Conservation (phyloP, 2,329 filamentous ascomycete genomes). For the Monilinia fructicola region DNA sequence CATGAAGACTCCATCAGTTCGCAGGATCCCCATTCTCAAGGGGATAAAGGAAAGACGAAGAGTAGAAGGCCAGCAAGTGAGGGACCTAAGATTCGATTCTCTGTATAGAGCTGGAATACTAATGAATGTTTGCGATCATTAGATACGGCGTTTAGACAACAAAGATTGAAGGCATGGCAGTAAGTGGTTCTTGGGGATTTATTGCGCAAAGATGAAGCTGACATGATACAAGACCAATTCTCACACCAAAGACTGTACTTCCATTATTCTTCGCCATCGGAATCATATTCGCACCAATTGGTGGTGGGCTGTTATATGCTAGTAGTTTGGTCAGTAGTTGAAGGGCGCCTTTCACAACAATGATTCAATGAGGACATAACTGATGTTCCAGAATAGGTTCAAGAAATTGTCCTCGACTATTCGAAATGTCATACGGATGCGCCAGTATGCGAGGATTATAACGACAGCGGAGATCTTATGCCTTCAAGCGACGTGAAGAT, state of each 20-base stretch:
- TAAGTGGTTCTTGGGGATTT: conserved; percentile 49
- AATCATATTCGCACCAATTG: conserved; percentile 90
- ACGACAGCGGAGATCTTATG: conserved; percentile 40
- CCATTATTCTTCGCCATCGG: conserved; percentile 90
- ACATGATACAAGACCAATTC: conserved; percentile 67
- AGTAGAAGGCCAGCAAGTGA: conserved; percentile 87
- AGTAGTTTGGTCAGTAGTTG: conserved; percentile 65
- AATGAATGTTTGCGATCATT: conserved; percentile 29
- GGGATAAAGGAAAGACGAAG: conserved; percentile 77
- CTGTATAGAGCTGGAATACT: conserved; percentile 27
- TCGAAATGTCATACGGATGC: conserved; percentile 68
- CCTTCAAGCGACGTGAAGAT: not conserved
- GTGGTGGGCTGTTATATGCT: conserved; percentile 81
- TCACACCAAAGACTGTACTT: conserved; percentile 90
- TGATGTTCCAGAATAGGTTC: conserved; percentile 38
- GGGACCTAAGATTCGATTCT: conserved; percentile 36
- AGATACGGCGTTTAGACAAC: conserved; percentile 97
- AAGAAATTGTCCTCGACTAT: conserved; percentile 91
- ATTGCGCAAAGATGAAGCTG: conserved; percentile 27
- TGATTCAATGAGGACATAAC: not conserved
- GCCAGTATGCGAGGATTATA: conserved; percentile 52
- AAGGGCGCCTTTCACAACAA: not conserved
- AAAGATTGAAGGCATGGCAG: conserved; percentile 98
- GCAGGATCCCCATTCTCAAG: conserved; percentile 52
- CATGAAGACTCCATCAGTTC: conserved; percentile 54